Conservation (phyloP, 441 rosid species). For the Kokia cookei region DNA sequence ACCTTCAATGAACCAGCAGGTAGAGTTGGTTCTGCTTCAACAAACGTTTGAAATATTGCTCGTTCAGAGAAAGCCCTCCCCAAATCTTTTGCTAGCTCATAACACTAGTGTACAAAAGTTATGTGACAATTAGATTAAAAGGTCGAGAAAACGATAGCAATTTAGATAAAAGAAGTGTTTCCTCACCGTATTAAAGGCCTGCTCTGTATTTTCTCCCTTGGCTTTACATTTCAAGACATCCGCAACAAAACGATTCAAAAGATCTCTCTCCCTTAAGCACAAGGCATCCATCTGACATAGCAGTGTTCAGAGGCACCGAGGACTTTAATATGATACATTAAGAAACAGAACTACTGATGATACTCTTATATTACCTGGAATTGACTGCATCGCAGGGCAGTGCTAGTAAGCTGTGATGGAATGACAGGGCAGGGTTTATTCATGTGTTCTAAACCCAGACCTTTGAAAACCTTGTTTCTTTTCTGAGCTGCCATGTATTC, state of each 20-base stretch:
- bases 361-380: slow-evolving; percentile 49
- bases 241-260: slow-evolving; percentile 52
- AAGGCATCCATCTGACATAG: slow-evolving; percentile 51
- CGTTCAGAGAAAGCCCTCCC: slow-evolving; percentile 86
- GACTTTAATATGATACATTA: background rate
- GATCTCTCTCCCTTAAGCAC: slow-evolving; percentile 84
- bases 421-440: slow-evolving; percentile 54
- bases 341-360: background rate
- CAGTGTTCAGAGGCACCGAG: background rate
- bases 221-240: slow-evolving; percentile 59
- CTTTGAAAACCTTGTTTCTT: slow-evolving; percentile 62
- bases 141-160: background rate
- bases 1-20: slow-evolving; percentile 64
- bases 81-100: slow-evolving; percentile 83
- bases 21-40: slow-evolving; percentile 51
- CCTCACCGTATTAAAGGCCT: slow-evolving; percentile 53
- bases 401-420: slow-evolving; percentile 63
- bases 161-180: background rate
- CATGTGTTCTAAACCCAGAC: slow-evolving; percentile 84
- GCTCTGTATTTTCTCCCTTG: slow-evolving; percentile 57
- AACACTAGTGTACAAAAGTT: slow-evolving; percentile 33
- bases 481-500: slow-evolving; percentile 58
- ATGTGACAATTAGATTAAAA: slow-evolving; percentile 9
- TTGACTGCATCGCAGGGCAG: slow-evolving; percentile 55
- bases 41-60: slow-evolving; percentile 52